Conservation (phyloP, 2,329 filamentous ascomycete species). For the Tolypocladium guangdongense region DNA sequence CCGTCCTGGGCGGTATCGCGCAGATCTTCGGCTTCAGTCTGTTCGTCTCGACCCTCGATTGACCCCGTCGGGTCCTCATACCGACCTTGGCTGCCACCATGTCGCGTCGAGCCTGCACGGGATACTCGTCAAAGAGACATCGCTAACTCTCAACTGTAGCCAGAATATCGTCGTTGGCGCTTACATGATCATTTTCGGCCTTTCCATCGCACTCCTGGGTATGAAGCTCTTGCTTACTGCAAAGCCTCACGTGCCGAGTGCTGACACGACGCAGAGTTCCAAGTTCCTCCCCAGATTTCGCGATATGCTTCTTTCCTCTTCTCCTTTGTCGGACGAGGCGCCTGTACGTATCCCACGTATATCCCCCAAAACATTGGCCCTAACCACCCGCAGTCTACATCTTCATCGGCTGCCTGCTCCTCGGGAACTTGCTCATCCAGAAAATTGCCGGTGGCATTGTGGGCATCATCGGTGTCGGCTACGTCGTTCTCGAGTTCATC, state of each 20-base stretch:
- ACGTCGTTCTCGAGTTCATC: conserved; percentile 64
- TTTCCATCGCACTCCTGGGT: conserved; percentile 60
- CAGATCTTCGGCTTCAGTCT: conserved; percentile 54
- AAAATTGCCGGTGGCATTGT: conserved; percentile 70
- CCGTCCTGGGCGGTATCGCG: conserved; percentile 72
- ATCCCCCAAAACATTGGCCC: neutral
- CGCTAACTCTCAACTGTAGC: conserved; percentile 2
- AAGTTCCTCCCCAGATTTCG: conserved; percentile 85
- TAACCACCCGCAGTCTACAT: conserved; percentile 63
- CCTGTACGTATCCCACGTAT: conserved; percentile 54
- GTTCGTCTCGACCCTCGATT: conserved; percentile 33
- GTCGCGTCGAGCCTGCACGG: neutral
- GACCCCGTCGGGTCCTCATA: neutral
- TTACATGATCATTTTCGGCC: conserved; percentile 87
- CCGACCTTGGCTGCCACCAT: neutral
- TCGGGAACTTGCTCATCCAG: conserved; percentile 55
- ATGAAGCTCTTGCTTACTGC: conserved; percentile 8
- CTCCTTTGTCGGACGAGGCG: conserved; percentile 88
- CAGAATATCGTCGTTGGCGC: conserved; percentile 60
- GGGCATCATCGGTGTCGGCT: conserved; percentile 67
- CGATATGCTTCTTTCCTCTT: conserved; percentile 97
- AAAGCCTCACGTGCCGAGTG: neutral
- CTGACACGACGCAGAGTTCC: conserved; percentile 55
- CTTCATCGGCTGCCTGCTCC: conserved; percentile 80
- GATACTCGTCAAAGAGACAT: neutral